These are phyloP conservation scores for Paramecium primaurelia DNA, from an alignment of 73 alveolate genomes.

Conservation along the genomic window DNA sequence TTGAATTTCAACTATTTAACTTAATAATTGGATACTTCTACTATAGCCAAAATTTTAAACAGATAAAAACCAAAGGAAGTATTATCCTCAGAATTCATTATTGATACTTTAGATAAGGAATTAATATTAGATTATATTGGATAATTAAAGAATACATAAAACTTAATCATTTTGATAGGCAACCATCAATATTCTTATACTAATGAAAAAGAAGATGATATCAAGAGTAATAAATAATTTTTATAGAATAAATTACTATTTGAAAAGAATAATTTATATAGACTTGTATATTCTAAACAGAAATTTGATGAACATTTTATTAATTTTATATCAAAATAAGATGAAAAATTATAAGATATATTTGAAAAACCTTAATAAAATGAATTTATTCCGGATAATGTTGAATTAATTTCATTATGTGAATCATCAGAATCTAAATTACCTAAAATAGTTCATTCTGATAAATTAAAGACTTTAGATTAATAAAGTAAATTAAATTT, in stretches of 20 bases:
- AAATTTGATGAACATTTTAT: not conserved
- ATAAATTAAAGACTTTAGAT: not conserved
- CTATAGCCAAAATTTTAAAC: not conserved
- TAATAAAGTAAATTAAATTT: not conserved
- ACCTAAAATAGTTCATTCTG: not conserved
- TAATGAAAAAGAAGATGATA: not conserved
- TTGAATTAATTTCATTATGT: not conserved
- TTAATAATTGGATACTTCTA: not conserved
- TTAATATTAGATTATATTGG: not conserved
- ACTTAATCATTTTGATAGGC: not conserved
- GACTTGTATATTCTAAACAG: not conserved
- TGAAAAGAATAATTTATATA: not conserved
- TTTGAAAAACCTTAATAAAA: not conserved
- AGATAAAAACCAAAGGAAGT: not conserved
- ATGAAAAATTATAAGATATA: not conserved
- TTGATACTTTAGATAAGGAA: not conserved
- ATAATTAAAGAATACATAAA: not conserved
- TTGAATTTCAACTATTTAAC: conserved; percentile 3
- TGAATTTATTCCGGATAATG: not conserved
- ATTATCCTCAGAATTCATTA: not conserved
- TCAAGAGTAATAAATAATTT: not conserved
- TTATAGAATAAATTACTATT: not conserved
- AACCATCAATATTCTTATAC: not conserved
- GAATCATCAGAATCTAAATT: not conserved
- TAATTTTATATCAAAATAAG: not conserved